Evolutionary conservation across 139 green algal species (phyloP).

Genomic region (Volvox reticuliferus): DNA sequence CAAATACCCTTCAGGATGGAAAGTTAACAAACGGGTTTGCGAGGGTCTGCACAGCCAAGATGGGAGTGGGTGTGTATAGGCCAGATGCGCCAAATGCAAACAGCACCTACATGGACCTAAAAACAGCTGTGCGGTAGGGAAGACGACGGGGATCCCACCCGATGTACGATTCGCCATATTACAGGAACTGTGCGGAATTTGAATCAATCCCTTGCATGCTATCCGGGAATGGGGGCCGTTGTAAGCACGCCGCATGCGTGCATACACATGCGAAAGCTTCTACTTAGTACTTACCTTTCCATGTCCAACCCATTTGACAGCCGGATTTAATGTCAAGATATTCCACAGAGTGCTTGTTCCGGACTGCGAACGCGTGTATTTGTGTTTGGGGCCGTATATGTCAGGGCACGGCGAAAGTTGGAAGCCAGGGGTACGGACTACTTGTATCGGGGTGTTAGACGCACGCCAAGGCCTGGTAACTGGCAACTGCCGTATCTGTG

Average conservation of each 20-base stretch:
- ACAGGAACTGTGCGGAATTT: neutral
- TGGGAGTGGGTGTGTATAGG: no score
- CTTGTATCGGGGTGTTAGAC: no score
- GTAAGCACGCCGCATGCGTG: no score
- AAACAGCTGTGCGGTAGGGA: no score
- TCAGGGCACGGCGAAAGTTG: neutral
- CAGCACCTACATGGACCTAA: no score
- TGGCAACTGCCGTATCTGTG: neutral
- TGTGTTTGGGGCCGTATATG: no score
- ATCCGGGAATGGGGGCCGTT: no score
- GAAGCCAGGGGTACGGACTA: no score
- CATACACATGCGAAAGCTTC: neutral
- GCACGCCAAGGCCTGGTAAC: neutral
- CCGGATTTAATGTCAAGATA: neutral
- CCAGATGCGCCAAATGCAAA: neutral
- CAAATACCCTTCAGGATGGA: neutral
- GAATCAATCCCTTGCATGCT: no score
- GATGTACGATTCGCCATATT: no score
- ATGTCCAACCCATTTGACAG: conserved; percentile 14
- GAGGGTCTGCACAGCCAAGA: neutral
- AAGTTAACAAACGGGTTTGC: neutral
- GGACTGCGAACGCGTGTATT: neutral
- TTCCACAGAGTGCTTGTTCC: conserved; percentile 28
- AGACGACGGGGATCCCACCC: neutral
- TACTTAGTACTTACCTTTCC: neutral